phyloP scores from a whole-genome alignment of 1,284 basidiomycete species.

The Tranzscheliella williamsii region DNA sequence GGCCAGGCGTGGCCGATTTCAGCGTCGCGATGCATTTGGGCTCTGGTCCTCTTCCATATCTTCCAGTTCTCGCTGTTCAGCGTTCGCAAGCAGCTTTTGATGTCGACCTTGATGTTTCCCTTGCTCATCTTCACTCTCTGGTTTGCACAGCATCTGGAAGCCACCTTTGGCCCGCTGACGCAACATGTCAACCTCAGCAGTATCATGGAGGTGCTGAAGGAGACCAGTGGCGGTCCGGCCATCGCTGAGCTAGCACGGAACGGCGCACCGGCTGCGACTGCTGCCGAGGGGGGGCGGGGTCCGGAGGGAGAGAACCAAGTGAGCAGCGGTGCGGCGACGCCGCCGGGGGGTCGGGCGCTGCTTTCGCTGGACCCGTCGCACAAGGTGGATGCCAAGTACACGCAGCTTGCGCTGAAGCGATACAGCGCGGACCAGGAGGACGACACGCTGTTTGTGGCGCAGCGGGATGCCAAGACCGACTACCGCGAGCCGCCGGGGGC shows the following conservation, averaged over 20 bases:
- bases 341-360: slow-evolving; percentile 12
- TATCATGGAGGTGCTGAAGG: slow-evolving; percentile 40
- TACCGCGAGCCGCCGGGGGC: slow-evolving; percentile 51
- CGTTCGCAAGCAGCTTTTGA: slow-evolving; percentile 74
- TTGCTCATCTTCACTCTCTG: slow-evolving; percentile 75
- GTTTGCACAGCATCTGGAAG: slow-evolving; percentile 78
- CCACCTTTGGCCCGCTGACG: slow-evolving; percentile 75
- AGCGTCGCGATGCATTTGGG: slow-evolving; percentile 59
- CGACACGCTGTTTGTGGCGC: slow-evolving; percentile 84
- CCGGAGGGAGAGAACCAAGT: neutral
- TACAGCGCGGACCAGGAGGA: slow-evolving; percentile 75
- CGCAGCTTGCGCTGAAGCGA: slow-evolving; percentile 67
- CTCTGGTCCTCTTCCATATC: slow-evolving; percentile 54
- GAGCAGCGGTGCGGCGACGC: slow-evolving; percentile 3
- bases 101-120: slow-evolving; percentile 77
- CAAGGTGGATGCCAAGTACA: slow-evolving; percentile 33
- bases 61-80: slow-evolving; percentile 72
- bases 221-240: slow-evolving; percentile 1
- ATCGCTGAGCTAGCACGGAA: slow-evolving; percentile 29
- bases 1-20: slow-evolving; percentile 85
- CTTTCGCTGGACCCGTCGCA: slow-evolving; percentile 15
- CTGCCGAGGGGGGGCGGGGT: neutral
- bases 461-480: slow-evolving; percentile 52
- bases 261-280: slow-evolving; percentile 10
- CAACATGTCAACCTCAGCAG: slow-evolving; percentile 66